Evolutionary conservation across 2,329 filamentous ascomycete genomes (phyloP).

Genomic region (Aspergillus flavus): DNA sequence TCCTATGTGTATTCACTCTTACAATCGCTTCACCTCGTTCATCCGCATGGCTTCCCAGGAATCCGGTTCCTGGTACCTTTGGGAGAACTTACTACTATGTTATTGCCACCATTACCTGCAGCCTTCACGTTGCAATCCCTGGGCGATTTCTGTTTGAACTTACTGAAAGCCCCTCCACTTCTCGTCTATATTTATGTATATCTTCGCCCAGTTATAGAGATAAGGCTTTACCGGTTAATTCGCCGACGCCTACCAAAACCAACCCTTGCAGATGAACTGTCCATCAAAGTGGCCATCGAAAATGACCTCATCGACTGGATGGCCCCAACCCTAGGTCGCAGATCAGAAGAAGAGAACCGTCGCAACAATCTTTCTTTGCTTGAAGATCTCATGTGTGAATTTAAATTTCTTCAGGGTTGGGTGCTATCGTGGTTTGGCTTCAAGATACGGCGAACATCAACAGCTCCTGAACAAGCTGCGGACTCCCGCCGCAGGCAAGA

Average conservation of each 20-base stretch:
- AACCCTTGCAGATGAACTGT: conserved; percentile 43
- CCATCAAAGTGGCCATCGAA: conserved; percentile 45
- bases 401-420: conserved; percentile 34
- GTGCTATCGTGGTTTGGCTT: conserved; percentile 35
- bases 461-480: conserved; percentile 16
- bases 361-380: conserved; percentile 39
- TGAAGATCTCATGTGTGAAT: conserved; percentile 43
- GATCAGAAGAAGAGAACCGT: conserved; percentile 43
- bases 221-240: conserved; percentile 43
- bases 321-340: conserved; percentile 42
- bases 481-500: conserved; percentile 24
- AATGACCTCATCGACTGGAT: conserved; percentile 49
- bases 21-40: conserved; percentile 46
- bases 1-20: conserved; percentile 47
- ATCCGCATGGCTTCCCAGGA: conserved; percentile 34
- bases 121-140: conserved; percentile 32
- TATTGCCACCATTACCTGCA: conserved; percentile 32
- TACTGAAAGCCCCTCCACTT: conserved; percentile 40
- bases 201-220: conserved; percentile 41
- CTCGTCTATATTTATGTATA: conserved; percentile 40
- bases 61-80: conserved; percentile 41
- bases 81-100: conserved; percentile 36
- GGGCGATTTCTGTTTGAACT: conserved; percentile 24
- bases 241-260: conserved; percentile 47
- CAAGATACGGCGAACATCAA: conserved; percentile 18